Conservation (phyloP, 495 filamentous ascomycete genomes). For the Corynascus novoguineensis region DNA sequence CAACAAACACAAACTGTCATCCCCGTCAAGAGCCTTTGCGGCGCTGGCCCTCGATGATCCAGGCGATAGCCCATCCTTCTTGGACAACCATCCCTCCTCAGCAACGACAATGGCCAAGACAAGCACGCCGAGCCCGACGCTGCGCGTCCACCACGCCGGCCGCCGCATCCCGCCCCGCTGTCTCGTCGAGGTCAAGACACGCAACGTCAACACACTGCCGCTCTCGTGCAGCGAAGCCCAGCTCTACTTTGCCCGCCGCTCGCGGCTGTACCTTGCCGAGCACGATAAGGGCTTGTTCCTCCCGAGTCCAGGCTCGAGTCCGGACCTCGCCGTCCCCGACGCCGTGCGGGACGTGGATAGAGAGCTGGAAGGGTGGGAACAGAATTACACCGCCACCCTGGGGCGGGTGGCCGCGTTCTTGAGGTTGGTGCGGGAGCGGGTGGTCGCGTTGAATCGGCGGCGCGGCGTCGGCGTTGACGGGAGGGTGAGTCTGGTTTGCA, state of each 20-base stretch:
- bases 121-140: background rate
- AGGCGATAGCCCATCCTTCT: conserved; percentile 13
- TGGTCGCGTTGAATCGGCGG: background rate
- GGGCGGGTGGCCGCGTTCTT: conserved; percentile 17
- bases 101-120: too few species aligned
- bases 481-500: conserved; percentile 12
- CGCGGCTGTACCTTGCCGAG: conserved; percentile 16
- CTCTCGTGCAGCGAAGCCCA: conserved; percentile 18
- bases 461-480: too few species aligned
- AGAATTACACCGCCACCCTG: conserved; percentile 9
- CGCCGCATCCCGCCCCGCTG: conserved; percentile 11
- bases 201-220: background rate
- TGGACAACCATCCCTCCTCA: too few species aligned
- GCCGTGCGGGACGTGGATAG: conserved; percentile 5
- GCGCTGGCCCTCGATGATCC: conserved; percentile 23
- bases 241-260: conserved; percentile 21
- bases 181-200: conserved; percentile 28
- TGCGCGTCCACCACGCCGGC: conserved; percentile 14
- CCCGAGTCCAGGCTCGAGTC: background rate
- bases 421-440: conserved; percentile 7
- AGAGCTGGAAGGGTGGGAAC: conserved; percentile 14
- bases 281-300: conserved; percentile 15
- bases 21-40: background rate
- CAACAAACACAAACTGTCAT: background rate
- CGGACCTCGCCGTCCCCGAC: conserved; percentile 1